Evolutionary conservation across 2,329 filamentous ascomycete species (phyloP), one percentile per base, ranked within the genome.

Genomic region (Sporothrix brunneoviolacea): DNA sequence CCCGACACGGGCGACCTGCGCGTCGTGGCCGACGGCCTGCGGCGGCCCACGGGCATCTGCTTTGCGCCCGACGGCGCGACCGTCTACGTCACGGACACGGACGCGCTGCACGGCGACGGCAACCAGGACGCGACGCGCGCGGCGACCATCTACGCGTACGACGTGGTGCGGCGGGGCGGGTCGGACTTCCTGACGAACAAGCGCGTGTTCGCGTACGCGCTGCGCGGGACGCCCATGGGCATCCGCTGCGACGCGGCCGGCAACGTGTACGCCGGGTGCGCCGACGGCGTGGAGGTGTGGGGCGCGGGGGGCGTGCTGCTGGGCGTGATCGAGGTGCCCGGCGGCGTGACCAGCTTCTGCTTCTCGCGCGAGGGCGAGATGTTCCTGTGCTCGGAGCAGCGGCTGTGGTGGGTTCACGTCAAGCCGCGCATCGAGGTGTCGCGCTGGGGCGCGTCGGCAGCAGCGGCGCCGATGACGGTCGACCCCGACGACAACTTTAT

Each of bases 251-350:
- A 75, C 54, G 38, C 50, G 1, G 47, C 58, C 5, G 73, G 72
- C 2, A 73, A 74, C 52, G 67, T 77, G 1, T 77, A 72, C 55
- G 64, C 68, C 35, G 72, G 70, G 0, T 73, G 71, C 50, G 68
- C 65, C 3, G 74, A 74, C 50, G 74, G 74, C 10, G 62, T 78
- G n/a, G 71, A 75, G 53, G 65, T 77, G 3, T 78, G 70, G 68
- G 72, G 64, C 40, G 53, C 66, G 2, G 68, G 64, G 4, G 73
- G 73, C 4, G 63, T 62, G 19, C 62, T 73, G 1, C 65, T 76
- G 28, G 74, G 73, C 1, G 61, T 70, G 0, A 62, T 73, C 18
- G 61, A 63, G 32, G 60, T 70, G 18, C 60, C 62, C 22, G 65
- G 64, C 7, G 70, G 69, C 4, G 69, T 71, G 16, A 66, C 71